These are phyloP conservation scores for Xanthoconium purpureum DNA, from an alignment of 768 basidiomycete genomes.

Conservation along the genomic window DNA sequence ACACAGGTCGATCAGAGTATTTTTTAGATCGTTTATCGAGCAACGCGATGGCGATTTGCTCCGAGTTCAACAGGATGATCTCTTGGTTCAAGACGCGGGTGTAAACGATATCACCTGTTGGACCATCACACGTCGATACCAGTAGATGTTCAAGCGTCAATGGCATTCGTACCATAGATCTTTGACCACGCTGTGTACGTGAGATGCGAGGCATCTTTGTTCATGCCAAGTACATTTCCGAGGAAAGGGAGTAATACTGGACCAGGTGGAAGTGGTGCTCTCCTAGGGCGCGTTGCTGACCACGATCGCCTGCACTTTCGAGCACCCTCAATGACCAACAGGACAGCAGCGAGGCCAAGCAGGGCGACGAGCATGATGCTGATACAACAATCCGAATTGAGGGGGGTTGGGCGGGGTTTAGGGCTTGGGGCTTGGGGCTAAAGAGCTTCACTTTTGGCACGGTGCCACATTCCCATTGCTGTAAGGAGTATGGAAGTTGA, in stretches of 20 bases:
- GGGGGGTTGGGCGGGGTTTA: too few species aligned
- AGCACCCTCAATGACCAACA: too few species aligned
- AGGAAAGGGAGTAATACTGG: conserved; percentile 14
- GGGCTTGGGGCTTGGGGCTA: too few species aligned
- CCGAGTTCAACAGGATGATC: conserved; percentile 45
- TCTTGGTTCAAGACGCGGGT: conserved; percentile 39
- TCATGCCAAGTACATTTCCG: conserved; percentile 11
- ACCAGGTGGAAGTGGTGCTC: conserved; percentile 17
- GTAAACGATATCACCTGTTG: conserved; percentile 8
- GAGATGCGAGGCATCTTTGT: conserved; percentile 6
- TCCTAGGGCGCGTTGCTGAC: background rate
- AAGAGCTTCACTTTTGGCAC: too few species aligned
- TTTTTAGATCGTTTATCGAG: conserved; percentile 51
- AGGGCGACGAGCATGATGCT: too few species aligned
- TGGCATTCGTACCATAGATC: conserved; percentile 13
- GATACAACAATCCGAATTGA: too few species aligned
- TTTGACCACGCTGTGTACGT: conserved; percentile 22
- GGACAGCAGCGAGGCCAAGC: too few species aligned
- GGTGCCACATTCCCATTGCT: too few species aligned
- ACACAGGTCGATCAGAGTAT: conserved; percentile 37
- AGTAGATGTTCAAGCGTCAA: background rate
- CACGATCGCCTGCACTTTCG: too few species aligned
- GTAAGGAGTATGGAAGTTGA: too few species aligned
- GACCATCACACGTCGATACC: too few species aligned
- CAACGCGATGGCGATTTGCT: conserved; percentile 41